Base-by-base conservation (phyloP, 2,329 filamentous ascomycete genomes). In the Stagonosporopsis chrysanthemi region DNA sequence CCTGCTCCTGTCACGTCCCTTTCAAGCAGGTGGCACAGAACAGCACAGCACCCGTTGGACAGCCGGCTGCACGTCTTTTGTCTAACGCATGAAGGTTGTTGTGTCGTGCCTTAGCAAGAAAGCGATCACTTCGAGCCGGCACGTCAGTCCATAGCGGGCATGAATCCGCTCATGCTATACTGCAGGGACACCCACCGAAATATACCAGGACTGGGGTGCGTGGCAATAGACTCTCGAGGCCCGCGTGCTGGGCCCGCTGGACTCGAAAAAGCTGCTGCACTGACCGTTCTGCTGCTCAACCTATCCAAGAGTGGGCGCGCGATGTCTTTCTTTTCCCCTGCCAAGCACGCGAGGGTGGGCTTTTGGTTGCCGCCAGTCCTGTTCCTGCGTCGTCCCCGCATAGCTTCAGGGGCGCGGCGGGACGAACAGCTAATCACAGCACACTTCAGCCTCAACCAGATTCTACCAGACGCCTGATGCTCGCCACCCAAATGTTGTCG, bases 361-460 rank as follows among this genome's bases (percentile, higher is more conserved):
- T 59, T 31, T 46, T 46, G 51, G 47, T 40, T 51, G 54, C 58
- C 64, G 67, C 65, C 52, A 66, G 60, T 58, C 66, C 63, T 70
- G 70, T 71, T 69, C 66, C 65, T 70, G 63, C 51, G 29, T 47
- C 41, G 31, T 52, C 58, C 63, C 64, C 62, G 63, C 60, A 67
- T 54, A 43, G 47, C 51, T 60, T 59, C 69, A 67, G 62, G 69
- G 68, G 67, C 52, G 54, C 19, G 40, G 26, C 63, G 56, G 63
- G 51, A 59, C 52, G 50, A 58, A 52, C 46, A 53, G 52, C 68
- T 60, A 70, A 72, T 70, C 66, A 68, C 58, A 57, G 31, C 47
- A 62, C 26, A 43, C 40, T 61, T 47, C 53, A 46, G 50, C 42
- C 53, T 55, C 52, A 48, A 51, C 46, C 49, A 49, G 49, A 52